Evolutionary conservation across 148 eudicot species (phyloP).

Genomic region (Vaccinium macrocarpon): DNA sequence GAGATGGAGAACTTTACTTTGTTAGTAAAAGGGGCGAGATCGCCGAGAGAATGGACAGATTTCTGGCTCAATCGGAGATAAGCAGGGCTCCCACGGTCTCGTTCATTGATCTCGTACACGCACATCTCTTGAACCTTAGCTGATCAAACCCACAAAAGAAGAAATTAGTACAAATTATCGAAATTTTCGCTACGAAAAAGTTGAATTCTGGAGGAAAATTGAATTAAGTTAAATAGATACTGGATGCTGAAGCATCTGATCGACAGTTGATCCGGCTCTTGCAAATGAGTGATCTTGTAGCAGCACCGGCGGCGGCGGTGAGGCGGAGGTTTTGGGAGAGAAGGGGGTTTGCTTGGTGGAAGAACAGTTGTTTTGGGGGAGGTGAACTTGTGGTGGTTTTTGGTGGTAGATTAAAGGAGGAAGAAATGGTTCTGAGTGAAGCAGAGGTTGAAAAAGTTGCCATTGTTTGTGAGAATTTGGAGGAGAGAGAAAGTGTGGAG

Average conservation of each 20-base stretch:
- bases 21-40: constrained; percentile 67
- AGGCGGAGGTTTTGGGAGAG: constrained; percentile 20
- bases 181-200: too few species aligned
- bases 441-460: constrained; percentile 15
- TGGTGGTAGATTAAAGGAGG: constrained; percentile 31
- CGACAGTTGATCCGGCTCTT: constrained; percentile 32
- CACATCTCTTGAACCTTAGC: constrained; percentile 56
- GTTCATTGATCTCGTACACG: constrained; percentile 71
- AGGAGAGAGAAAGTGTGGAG: neutral
- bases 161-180: too few species aligned
- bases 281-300: constrained; percentile 37
- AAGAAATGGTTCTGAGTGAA: constrained; percentile 19
- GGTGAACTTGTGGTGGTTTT: constrained; percentile 16
- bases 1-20: constrained; percentile 31
- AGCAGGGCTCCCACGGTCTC: constrained; percentile 72
- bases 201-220: neutral
- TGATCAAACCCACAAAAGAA: constrained; percentile 1
- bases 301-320: neutral
- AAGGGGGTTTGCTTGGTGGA: constrained; percentile 21
- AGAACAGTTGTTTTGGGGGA: constrained; percentile 18
- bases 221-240: constrained; percentile 12
- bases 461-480: neutral
- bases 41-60: constrained; percentile 53
- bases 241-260: constrained; percentile 33
- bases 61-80: constrained; percentile 55